phyloP scores from a whole-genome alignment of 176 grass and related monocot species.

The Paspalum vaginatum region DNA sequence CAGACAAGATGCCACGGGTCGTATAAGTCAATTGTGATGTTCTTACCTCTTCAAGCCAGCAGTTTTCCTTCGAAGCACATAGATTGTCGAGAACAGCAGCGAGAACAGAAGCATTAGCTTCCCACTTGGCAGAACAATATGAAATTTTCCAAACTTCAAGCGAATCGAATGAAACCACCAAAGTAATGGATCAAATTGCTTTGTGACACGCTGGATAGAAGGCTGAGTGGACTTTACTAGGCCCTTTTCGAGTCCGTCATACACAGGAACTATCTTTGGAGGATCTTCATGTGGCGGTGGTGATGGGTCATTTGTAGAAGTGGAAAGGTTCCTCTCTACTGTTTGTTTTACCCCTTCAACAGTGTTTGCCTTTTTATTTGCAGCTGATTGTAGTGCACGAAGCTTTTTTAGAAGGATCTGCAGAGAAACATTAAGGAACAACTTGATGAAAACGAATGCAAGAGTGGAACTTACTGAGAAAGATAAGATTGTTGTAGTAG shows the following conservation, averaged over 20 bases:
- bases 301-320: constrained; percentile 19
- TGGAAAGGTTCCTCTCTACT: constrained; percentile 25
- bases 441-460: constrained; percentile 1
- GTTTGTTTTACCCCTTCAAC: constrained; percentile 25
- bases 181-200: constrained; percentile 59
- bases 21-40: not conserved
- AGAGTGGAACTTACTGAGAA: not conserved
- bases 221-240: constrained; percentile 43
- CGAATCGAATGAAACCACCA: constrained; percentile 83
- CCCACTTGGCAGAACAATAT: constrained; percentile 67
- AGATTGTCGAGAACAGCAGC: constrained; percentile 61
- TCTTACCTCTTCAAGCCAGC: constrained; percentile 64
- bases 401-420: constrained; percentile 56
- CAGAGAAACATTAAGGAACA: constrained; percentile 1
- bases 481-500: not conserved
- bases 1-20: not conserved
- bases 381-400: constrained; percentile 32
- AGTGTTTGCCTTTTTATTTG: constrained; percentile 32
- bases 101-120: constrained; percentile 66
- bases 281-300: constrained; percentile 31
- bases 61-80: constrained; percentile 61
- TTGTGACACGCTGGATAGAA: constrained; percentile 31
- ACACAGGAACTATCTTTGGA: constrained; percentile 7
- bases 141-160: constrained; percentile 64
- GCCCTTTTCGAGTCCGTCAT: constrained; percentile 35